A percentile compares a stretch with the other conserved stretches of the same genome.
phyloP scores from a whole-genome alignment of 352 stramenopile species.

The Phytopythium montanum region DNA sequence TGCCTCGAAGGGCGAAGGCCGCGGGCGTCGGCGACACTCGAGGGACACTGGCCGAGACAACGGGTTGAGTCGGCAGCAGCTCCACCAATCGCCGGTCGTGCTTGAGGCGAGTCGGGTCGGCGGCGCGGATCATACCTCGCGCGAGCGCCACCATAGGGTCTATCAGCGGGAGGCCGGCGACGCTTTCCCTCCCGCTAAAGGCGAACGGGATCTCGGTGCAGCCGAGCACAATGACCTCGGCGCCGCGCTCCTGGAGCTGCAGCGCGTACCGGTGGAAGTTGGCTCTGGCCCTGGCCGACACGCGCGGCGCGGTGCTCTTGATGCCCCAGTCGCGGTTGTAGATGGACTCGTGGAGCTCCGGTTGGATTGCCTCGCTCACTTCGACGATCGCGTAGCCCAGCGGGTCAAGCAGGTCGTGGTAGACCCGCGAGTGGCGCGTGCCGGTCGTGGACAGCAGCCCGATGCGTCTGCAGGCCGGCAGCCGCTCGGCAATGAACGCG shows the following conservation, averaged over 20 bases:
- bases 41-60: not conserved
- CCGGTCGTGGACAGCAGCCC: constrained; percentile 68
- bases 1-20: constrained; percentile 3
- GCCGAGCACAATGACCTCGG: constrained; percentile 66
- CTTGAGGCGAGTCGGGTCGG: constrained; percentile 50
- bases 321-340: constrained; percentile 71
- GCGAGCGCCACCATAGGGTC: constrained; percentile 72
- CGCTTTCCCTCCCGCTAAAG: constrained; percentile 43
- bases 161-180: constrained; percentile 49
- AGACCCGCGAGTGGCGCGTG: constrained; percentile 55
- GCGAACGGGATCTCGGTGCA: constrained; percentile 81
- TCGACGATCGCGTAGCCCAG: constrained; percentile 56
- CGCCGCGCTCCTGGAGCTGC: constrained; percentile 36
- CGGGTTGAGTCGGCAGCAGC: not conserved
- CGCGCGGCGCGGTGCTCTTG: constrained; percentile 62
- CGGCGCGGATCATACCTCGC: constrained; percentile 64
- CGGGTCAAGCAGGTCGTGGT: constrained; percentile 65
- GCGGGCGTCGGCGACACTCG: not conserved
- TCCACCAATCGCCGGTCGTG: not conserved
- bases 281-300: constrained; percentile 41
- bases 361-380: constrained; percentile 39
- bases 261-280: constrained; percentile 64
- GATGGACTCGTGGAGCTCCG: constrained; percentile 69
- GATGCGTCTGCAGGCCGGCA: constrained; percentile 45
- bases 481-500: constrained; percentile 41